Base-by-base conservation (phyloP, 495 filamentous ascomycete species). In the Halenospora varia region DNA sequence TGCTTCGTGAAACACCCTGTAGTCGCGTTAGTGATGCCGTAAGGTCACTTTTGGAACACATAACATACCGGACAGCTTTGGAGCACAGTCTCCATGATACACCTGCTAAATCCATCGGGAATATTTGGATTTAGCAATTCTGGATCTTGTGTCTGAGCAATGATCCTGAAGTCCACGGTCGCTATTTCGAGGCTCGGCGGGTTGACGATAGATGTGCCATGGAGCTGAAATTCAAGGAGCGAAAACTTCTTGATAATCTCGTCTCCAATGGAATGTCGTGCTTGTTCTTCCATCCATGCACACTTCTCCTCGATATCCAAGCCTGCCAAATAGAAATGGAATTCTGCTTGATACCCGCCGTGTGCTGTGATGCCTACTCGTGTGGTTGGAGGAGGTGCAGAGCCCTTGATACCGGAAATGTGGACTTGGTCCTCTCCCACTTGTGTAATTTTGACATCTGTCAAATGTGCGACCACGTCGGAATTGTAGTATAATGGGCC, bases 401-500 rank as follows among this genome's bases (percentile, higher is more conserved):
- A 58, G 3, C 76, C 76, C 55, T 61, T 71, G 23, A 79, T 68
- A 1, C 77, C 74, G 11, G 65, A 65, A 0, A 83, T 64, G 2
- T 61, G 66, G 2, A 82, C 77, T 0, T 76, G 69, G 42, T 81
- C 70, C 56, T 63, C 48, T 22, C 74, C 70, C 23, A 71, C 62
- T 63, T 77, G 63, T 49, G 74, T 72, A 51, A 85, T 73, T 23
- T 71, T 58, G 48, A 83, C 71, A 29, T 77, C 67, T 26, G 70
- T 70, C 23, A 85, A 64, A 2, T 48, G 23, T 25, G 81, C 80
- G 1, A 73, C 80, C 45, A 85, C 81, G 64, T 86, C 82, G 1
- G 71, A 77, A 67, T 84, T 82, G 58, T 73, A 78, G 62, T 86
- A 86, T 65, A 70, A 76, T 0, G 74, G 76, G 0, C 82, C 82